Evolutionary conservation across 495 filamentous ascomycete genomes (phyloP).

Genomic region (Emericellopsis terricola): DNA sequence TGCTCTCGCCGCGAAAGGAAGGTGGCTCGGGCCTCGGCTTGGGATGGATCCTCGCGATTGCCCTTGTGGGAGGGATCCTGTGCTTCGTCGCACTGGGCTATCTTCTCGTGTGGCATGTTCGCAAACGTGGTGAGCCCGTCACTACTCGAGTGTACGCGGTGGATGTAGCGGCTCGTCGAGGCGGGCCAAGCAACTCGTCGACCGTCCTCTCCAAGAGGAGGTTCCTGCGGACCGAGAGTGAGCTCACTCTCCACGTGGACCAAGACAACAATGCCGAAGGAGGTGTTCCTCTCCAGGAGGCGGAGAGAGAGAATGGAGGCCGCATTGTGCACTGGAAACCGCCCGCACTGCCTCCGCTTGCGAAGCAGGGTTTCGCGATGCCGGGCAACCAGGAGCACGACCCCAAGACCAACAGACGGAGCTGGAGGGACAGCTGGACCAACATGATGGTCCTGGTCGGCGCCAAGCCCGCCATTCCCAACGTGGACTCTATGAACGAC

Average conservation of each 20-base stretch:
- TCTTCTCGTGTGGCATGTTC: conserved; percentile 1
- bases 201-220: background rate
- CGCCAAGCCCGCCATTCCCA: no score
- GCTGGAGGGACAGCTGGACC: no score
- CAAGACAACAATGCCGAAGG: background rate
- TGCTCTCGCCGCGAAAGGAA: no score
- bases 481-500: no score
- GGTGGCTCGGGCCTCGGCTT: background rate
- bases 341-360: background rate
- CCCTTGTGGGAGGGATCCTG: conserved; percentile 2
- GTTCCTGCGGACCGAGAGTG: background rate
- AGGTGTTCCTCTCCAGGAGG: background rate
- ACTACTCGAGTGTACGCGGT: background rate
- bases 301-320: no score
- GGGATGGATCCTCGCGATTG: conserved; percentile 2
- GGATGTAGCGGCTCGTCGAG: background rate
- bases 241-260: background rate
- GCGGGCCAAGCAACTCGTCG: background rate
- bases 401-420: background rate
- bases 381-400: background rate
- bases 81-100: background rate
- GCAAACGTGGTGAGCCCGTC: background rate
- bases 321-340: background rate
- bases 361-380: background rate
- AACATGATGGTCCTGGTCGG: no score